These are phyloP conservation scores for Candida maris DNA, from an alignment of 805 yeast genomes.

Conservation along the genomic window DNA sequence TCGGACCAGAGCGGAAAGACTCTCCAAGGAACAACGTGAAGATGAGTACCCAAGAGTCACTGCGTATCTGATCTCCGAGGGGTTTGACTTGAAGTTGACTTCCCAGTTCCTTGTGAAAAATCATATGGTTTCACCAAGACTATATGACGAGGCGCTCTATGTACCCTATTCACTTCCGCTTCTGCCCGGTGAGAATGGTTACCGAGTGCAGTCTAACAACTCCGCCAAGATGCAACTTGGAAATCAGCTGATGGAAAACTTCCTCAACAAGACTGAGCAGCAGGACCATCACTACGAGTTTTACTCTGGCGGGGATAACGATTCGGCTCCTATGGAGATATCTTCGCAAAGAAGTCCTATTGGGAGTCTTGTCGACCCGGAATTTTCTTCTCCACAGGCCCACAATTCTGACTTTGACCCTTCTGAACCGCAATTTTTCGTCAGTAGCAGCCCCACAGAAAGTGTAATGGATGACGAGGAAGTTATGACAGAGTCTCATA, in stretches of 20 bases:
- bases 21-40: conserved; percentile 56
- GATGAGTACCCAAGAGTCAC: conserved; percentile 79
- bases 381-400: conserved; percentile 33
- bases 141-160: conserved; percentile 90
- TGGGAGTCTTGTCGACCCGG: conserved; percentile 16
- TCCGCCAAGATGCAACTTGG: conserved; percentile 37
- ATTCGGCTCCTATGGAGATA: conserved; percentile 11
- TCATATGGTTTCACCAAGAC: conserved; percentile 81
- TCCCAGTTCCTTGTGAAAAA: conserved; percentile 59
- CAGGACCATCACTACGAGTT: conserved; percentile 91
- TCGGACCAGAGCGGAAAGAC: conserved; percentile 47
- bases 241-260: conserved; percentile 60
- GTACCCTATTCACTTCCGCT: conserved; percentile 86
- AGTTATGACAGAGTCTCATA: conserved; percentile 4
- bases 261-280: conserved; percentile 78
- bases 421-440: conserved; percentile 87
- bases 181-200: conserved; percentile 78
- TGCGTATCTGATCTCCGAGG: conserved; percentile 87
- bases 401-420: conserved; percentile 70
- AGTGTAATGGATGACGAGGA: conserved; percentile 25
- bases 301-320: conserved; percentile 68
- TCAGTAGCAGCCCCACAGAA: conserved; percentile 37
- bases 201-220: conserved; percentile 67
- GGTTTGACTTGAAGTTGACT: conserved; percentile 61
- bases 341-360: conserved; percentile 22